These are phyloP conservation scores for Dunaliella primolecta DNA, from an alignment of 139 green algal species.

Conservation along the genomic window DNA sequence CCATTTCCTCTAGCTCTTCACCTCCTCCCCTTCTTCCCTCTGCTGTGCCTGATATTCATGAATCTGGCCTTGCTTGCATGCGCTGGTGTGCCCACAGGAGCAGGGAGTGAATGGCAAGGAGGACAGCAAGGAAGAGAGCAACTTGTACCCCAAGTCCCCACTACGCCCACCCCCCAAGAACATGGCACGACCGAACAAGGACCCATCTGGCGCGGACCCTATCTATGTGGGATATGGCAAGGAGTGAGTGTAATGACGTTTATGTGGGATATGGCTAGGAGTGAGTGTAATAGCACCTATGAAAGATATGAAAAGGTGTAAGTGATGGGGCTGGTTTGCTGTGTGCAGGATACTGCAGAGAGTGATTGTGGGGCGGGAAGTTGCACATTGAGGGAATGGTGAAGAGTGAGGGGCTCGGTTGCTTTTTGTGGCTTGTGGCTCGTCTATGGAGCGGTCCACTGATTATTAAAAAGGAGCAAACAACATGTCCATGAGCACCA, in stretches of 20 bases:
- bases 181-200: not conserved
- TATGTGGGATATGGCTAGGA: conserved; percentile 57
- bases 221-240: conserved; percentile 60
- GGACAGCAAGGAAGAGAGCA: conserved; percentile 57
- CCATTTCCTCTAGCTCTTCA: too few species aligned
- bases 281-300: conserved; percentile 46
- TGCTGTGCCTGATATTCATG: too few species aligned
- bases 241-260: conserved; percentile 42
- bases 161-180: conserved; percentile 10
- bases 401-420: too few species aligned
- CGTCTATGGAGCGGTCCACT: too few species aligned
- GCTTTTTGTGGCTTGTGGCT: too few species aligned
- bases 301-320: conserved; percentile 53
- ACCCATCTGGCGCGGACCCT: conserved; percentile 4
- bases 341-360: too few species aligned
- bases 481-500: too few species aligned
- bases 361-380: too few species aligned
- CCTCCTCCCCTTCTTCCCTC: too few species aligned
- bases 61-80: not conserved
- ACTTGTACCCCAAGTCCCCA: conserved; percentile 19
- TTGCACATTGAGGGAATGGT: too few species aligned
- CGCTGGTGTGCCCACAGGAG: not conserved
- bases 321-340: too few species aligned
- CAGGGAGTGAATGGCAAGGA: conserved; percentile 55
- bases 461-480: too few species aligned